Evolutionary conservation across 768 basidiomycete genomes (phyloP).

Genomic region (Russula earlei): DNA sequence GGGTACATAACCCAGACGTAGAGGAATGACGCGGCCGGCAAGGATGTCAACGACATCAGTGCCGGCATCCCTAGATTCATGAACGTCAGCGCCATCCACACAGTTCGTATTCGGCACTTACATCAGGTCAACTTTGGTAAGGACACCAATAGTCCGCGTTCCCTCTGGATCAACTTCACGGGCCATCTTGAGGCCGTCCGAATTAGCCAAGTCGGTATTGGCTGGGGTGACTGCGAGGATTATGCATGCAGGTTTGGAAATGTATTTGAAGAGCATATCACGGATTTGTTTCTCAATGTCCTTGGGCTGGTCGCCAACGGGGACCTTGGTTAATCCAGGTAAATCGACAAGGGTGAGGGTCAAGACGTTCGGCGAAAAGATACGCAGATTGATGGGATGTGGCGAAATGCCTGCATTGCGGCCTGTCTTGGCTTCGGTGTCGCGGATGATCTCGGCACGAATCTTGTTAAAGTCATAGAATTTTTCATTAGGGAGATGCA

Average conservation of each 20-base stretch:
- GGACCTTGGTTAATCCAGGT: slow-evolving; percentile 91
- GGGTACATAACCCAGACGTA: slow-evolving; percentile 94
- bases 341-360: slow-evolving; percentile 97
- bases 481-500: slow-evolving; percentile 93
- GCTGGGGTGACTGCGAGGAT: slow-evolving; percentile 93
- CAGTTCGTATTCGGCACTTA: slow-evolving; percentile 31
- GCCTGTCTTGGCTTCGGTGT: slow-evolving; percentile 98
- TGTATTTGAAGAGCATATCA: slow-evolving; percentile 94
- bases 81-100: slow-evolving; percentile 1
- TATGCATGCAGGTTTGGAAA: slow-evolving; percentile 91
- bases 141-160: slow-evolving; percentile 91
- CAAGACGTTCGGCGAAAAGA: slow-evolving; percentile 94
- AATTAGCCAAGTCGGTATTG: slow-evolving; percentile 96
- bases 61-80: slow-evolving; percentile 75
- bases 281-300: slow-evolving; percentile 97
- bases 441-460: slow-evolving; percentile 88
- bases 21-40: slow-evolving; percentile 91
- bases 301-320: slow-evolving; percentile 91
- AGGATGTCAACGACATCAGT: slow-evolving; percentile 99
- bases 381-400: slow-evolving; percentile 92
- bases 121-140: slow-evolving; percentile 99
- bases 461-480: slow-evolving; percentile 98
- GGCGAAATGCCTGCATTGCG: slow-evolving; percentile 98
- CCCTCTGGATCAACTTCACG: slow-evolving; percentile 97
- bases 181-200: slow-evolving; percentile 93